Evolutionary conservation across 2,329 filamentous ascomycete species (phyloP), one percentile per base, ranked within the genome.

Genomic region (Fusarium dimerum): DNA sequence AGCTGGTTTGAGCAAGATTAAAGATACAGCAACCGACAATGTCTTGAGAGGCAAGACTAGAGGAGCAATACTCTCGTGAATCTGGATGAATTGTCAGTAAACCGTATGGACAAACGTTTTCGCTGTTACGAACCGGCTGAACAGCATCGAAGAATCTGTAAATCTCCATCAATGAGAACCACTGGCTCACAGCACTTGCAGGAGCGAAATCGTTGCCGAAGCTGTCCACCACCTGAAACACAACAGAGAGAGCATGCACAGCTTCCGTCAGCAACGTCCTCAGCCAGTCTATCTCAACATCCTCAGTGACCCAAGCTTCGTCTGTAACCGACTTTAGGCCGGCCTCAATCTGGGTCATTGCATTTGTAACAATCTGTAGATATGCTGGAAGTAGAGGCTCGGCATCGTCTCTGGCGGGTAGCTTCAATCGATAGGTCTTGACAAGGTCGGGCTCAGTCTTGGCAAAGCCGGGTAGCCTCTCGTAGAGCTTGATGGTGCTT

Each of bases 161-260:
- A 13, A 82, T 76, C 40, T 81, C 76, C 78, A 92, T 86, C 45
- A 92, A 73, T n/a, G 79, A 74, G 62, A 92, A 91, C 91, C 91
- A 96, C 57, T 82, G 78, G 39, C 83, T 74, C 16, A 92, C 77
- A 7, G 85, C 70, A 13, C 79, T 74, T 16, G 82, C 78, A 15
- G 84, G 76, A 12, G 84, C 77, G 61, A 89, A 81, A 43, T 77
- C 71, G 16, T 73, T 73, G 38, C 76, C 69, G 46, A 80, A 78
- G 43, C 81, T 73, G 57, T 89, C 86, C 34, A 91, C 72, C n/a
- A 89, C 77, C 59, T 90, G 80, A 61, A 92, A 89, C 20, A 91
- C 74, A 15, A 92, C 77, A 45, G 90, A 86, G 70, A 94, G 77
- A 40, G 87, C 80, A 66, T 94, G 88, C 39, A 88, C 77, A 41